These are phyloP conservation scores for Phalaenopsis equestris DNA, from an alignment of 106 monocot species.

Conservation along the genomic window DNA sequence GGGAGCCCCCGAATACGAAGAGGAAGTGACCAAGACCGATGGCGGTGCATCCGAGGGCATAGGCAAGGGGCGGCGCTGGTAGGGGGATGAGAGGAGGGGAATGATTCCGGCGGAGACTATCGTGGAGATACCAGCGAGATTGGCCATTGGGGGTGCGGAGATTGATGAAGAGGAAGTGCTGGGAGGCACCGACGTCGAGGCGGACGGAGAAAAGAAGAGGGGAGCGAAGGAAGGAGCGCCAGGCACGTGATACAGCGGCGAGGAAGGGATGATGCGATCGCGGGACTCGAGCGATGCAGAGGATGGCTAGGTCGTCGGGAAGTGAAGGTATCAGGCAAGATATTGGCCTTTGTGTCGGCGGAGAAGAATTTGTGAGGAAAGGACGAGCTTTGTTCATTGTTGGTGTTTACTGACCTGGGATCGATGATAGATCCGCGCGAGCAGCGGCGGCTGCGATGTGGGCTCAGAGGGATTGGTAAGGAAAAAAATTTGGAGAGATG, in stretches of 20 bases:
- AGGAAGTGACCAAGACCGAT: slow-evolving; percentile 20
- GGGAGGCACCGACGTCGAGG: slow-evolving; percentile 9
- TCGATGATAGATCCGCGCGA: too few species aligned
- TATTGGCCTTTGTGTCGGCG: not conserved
- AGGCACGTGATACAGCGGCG: slow-evolving; percentile 53
- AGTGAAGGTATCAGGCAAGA: slow-evolving; percentile 43
- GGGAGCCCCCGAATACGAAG: slow-evolving; percentile 62
- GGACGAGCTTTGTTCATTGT: not conserved
- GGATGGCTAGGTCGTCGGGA: slow-evolving; percentile 69
- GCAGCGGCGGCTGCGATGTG: too few species aligned
- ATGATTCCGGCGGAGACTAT: slow-evolving; percentile 6
- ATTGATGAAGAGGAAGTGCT: slow-evolving; percentile 32
- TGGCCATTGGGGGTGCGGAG: slow-evolving; percentile 14
- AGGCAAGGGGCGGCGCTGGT: slow-evolving; percentile 19
- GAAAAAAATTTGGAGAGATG: not conserved
- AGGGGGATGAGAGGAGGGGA: slow-evolving; percentile 19
- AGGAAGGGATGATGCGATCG: slow-evolving; percentile 35
- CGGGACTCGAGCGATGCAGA: slow-evolving; percentile 54
- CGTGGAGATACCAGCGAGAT: slow-evolving; percentile 35
- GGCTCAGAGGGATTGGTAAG: not conserved
- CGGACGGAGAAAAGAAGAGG: slow-evolving; percentile 31
- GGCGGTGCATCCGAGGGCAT: slow-evolving; percentile 21
- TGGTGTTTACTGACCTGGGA: not conserved
- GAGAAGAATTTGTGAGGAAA: not conserved
- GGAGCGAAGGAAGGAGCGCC: slow-evolving; percentile 41